phyloP scores from a whole-genome alignment of 306 rosid species.

The Casuarina glauca region DNA sequence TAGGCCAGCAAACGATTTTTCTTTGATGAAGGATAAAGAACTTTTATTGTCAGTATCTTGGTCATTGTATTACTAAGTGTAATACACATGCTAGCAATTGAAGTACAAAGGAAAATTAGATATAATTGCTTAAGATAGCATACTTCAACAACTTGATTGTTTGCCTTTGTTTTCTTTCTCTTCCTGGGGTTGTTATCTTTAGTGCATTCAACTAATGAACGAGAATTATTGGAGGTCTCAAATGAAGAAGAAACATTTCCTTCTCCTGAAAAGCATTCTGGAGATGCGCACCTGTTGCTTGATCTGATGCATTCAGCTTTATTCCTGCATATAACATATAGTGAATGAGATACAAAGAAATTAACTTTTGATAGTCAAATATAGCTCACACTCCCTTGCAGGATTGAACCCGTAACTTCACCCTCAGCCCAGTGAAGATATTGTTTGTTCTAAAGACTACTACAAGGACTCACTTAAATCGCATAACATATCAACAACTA shows the following conservation, averaged over 20 bases:
- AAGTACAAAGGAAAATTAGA: constrained; percentile 21
- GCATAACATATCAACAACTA: neutral
- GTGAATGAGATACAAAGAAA: neutral
- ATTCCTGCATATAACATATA: constrained; percentile 23
- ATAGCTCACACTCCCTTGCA: neutral
- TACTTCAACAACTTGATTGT: constrained; percentile 34
- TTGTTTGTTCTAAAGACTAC: neutral
- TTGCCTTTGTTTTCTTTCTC: constrained; percentile 29
- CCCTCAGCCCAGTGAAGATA: neutral
- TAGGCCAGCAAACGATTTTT: neutral
- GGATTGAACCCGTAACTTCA: neutral
- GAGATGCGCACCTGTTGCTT: constrained; percentile 5
- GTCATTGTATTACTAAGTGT: neutral
- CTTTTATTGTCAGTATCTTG: neutral
- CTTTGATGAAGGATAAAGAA: neutral
- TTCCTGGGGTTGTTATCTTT: constrained; percentile 24
- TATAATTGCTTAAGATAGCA: constrained; percentile 17
- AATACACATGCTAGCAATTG: constrained; percentile 12
- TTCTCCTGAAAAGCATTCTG: constrained; percentile 4
- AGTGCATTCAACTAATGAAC: neutral
- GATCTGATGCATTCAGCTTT: constrained; percentile 18
- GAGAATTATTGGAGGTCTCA: constrained; percentile 4
- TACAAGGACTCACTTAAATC: neutral
- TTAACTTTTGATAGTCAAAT: neutral
- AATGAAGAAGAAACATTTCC: constrained; percentile 16